Percentiles rank a stretch among this genome's conserved stretches.
Evolutionary conservation across 352 stramenopile species (phyloP).

Genomic region (Phytophthora cactorum): DNA sequence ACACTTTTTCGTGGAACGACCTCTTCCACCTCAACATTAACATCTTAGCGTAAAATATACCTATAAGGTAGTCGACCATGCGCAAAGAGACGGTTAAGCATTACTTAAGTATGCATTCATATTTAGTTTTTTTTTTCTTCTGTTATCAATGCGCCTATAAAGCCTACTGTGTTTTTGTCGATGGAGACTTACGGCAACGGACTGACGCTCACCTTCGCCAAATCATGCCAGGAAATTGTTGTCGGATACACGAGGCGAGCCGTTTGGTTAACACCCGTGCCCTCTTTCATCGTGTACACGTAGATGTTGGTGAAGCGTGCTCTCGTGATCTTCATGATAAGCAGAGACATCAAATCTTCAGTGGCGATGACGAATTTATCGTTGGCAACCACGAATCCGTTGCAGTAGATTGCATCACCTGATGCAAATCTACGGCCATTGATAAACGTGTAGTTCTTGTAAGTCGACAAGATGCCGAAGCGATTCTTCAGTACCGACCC

Average conservation of each 20-base stretch:
- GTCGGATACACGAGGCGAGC: slow-evolving; percentile 53
- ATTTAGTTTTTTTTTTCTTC: slow-evolving; percentile 8
- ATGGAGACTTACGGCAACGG: slow-evolving; percentile 18
- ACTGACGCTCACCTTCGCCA: slow-evolving; percentile 42
- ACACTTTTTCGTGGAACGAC: slow-evolving; percentile 46
- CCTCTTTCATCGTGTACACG: slow-evolving; percentile 49
- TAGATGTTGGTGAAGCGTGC: slow-evolving; percentile 51
- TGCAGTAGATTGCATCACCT: slow-evolving; percentile 64
- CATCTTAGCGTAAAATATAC: slow-evolving; percentile 31
- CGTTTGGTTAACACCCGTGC: slow-evolving; percentile 39
- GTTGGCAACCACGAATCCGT: slow-evolving; percentile 62
- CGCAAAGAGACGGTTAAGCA: not conserved
- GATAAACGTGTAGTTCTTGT: slow-evolving; percentile 54
- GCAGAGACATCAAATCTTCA: slow-evolving; percentile 44
- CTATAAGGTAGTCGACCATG: not conserved
- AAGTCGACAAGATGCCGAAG: slow-evolving; percentile 43
- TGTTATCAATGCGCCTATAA: not conserved
- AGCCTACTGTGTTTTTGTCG: too few relatives aligned
- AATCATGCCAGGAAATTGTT: slow-evolving; percentile 45
- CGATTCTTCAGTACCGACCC: slow-evolving; percentile 40
- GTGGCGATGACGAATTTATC: slow-evolving; percentile 57
- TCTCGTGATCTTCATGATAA: slow-evolving; percentile 52
- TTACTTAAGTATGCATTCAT: slow-evolving; percentile 12
- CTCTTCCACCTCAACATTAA: slow-evolving; percentile 47
- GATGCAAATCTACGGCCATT: slow-evolving; percentile 25